A percentile compares a stretch with the other conserved stretches of the same genome.
Evolutionary conservation across 306 rosid species (phyloP).

Genomic region (Malus orientalis): DNA sequence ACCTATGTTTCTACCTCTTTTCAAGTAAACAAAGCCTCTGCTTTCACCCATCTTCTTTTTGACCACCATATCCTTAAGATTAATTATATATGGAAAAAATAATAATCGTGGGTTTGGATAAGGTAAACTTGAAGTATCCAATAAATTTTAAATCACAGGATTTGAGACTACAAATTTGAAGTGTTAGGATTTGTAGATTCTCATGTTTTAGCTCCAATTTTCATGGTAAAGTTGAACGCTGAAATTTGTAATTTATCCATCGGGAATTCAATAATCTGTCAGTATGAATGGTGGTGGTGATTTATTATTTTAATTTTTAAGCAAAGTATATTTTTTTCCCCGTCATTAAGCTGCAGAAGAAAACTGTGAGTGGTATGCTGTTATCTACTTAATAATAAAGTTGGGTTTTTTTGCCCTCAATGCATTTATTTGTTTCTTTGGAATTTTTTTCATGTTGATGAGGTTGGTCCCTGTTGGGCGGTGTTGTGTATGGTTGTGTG

Average conservation of each 20-base stretch:
- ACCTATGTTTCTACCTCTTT: neutral
- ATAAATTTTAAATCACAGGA: neutral
- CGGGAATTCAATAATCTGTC: neutral
- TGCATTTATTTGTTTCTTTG: neutral
- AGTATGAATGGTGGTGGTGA: neutral
- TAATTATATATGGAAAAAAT: neutral
- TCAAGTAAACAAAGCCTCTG: neutral
- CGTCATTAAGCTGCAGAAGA: neutral
- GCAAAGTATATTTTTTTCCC: neutral
- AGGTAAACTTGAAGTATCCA: neutral
- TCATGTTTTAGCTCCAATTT: neutral
- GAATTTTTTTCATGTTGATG: neutral
- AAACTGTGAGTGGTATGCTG: neutral
- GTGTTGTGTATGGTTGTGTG: neutral
- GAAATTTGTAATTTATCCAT: neutral
- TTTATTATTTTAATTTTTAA: neutral
- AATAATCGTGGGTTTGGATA: neutral
- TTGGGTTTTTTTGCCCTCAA: neutral
- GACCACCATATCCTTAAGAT: neutral
- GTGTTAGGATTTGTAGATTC: neutral
- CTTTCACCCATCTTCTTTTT: neutral
- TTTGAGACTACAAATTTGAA: neutral
- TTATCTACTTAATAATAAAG: neutral
- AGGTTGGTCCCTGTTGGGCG: neutral
- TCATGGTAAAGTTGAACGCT: neutral